Percentiles rank a stretch among this genome's conserved stretches.
These are phyloP conservation scores for Helianthus annuus DNA, from an alignment of 129 eudicot genomes.

Conservation along the genomic window DNA sequence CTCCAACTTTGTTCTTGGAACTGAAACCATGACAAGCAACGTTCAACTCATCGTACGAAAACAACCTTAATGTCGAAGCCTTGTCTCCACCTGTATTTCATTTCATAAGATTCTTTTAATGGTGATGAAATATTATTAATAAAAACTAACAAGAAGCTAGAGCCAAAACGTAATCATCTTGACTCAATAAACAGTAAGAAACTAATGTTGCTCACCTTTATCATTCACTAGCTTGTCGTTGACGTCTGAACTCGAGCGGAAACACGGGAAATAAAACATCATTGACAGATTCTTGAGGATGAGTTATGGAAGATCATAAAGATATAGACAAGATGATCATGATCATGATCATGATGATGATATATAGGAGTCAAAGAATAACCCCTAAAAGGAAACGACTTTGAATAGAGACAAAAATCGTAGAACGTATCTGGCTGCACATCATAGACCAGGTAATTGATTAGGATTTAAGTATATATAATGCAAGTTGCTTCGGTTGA, in stretches of 20 bases:
- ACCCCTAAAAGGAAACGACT: conserved; percentile 25
- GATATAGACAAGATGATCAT: conserved; percentile 12
- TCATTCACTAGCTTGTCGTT: conserved; percentile 2
- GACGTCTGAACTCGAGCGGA: conserved; percentile 31
- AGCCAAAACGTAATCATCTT: neutral
- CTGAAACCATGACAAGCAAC: conserved; percentile 58
- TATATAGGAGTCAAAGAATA: conserved; percentile 18
- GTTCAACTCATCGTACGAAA: conserved; percentile 55
- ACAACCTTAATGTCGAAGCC: conserved; percentile 45
- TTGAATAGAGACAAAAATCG: conserved; percentile 13
- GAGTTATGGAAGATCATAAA: neutral
- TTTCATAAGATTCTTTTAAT: neutral
- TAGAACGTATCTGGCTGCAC: neutral
- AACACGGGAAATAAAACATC: conserved; percentile 43
- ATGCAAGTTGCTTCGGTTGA: conserved; percentile 2
- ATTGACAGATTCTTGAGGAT: conserved; percentile 24
- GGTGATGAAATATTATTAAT: too few relatives aligned
- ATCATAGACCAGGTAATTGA: conserved; percentile 25
- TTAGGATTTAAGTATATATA: neutral
- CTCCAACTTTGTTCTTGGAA: conserved; percentile 60
- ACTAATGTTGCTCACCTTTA: conserved; percentile 32
- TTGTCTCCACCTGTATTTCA: conserved; percentile 47
- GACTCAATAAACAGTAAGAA: conserved; percentile 10
- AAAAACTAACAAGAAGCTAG: too few relatives aligned
- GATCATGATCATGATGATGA: neutral